Conservation (phyloP, 1,139 yeast species). For the Arxiozyma slooffiae region DNA sequence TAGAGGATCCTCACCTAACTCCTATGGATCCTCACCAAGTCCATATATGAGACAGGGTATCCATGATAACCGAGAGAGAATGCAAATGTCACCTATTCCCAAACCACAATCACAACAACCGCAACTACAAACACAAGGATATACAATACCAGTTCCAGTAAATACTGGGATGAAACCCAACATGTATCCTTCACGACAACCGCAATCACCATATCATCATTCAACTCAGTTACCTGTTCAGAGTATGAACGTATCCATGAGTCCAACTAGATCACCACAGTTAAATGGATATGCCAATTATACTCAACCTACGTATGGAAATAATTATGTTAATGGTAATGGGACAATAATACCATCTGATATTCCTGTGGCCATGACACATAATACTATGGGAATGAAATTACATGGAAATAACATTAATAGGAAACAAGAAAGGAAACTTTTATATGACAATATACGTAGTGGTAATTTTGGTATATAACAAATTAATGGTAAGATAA, state of each 20-base stretch:
- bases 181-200: not conserved
- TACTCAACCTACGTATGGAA: not conserved
- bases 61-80: not conserved
- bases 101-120: too few species aligned
- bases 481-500: not conserved
- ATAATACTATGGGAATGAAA: slow-evolving; percentile 13
- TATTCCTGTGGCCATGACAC: slow-evolving; percentile 11
- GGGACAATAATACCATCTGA: slow-evolving; percentile 5
- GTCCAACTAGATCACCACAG: slow-evolving; percentile 1
- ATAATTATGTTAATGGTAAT: not conserved
- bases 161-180: not conserved
- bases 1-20: not conserved
- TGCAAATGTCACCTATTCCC: not conserved
- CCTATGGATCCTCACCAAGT: not conserved
- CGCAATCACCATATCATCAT: not conserved
- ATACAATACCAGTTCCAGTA: not conserved
- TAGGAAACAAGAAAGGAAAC: slow-evolving; percentile 25
- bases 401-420: slow-evolving; percentile 24
- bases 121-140: not conserved
- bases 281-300: slow-evolving; percentile 4
- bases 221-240: not conserved
- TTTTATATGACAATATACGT: slow-evolving; percentile 26
- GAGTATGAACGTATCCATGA: not conserved
- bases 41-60: not conserved
- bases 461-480: slow-evolving; percentile 30